Base-by-base conservation (phyloP, 768 basidiomycete genomes). In the Suillus cothurnatus region DNA sequence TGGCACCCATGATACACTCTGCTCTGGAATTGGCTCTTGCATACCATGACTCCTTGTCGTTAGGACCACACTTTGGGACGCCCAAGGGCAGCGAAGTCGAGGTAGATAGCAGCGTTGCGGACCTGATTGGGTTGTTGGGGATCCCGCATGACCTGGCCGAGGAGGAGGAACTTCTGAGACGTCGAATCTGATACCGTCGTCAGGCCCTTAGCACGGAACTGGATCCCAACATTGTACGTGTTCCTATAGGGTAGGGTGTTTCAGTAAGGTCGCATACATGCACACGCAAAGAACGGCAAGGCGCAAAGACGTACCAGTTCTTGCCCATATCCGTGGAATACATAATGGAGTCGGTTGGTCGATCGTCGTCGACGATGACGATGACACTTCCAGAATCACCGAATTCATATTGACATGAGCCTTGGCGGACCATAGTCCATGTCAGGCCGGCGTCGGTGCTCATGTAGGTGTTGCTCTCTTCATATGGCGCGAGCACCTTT, bases 351-450 rank as follows among this genome's bases (percentile, higher is more conserved):
- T 91, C 86, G 4, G 88, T 89, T 28, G 78, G 72, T 43, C 92
- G 88, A 71, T 99, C 96, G 69, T 99, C 95, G 69, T 97, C 89
- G 4, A 95, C 86, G 31, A 89, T 80, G 14, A 99, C 86, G 38
- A 92, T 70, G 36, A 99, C 85, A 70, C 91, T 91, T 0, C 85
- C 97, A 71, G 84, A 84, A 71, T 97, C 97, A 6, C 97, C 97
- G 74, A 99, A 96, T 78, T 99, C 96, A 72, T 98, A 98, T 78
- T 95, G 95, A 73, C 94, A 90, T 0, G 97, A 92, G 28, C 90
- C 88, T 61, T 77, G 79, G 50, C 81, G 80, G 12, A 90, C 83
- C 90, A 94, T 94, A 28, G 71, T 78, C 97, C 97, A 99, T 6
- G 86, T 86, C 17, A 95, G 69, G 1, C 97, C 97, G 0, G 90